Base-by-base conservation (phyloP, 345 rosid genomes). In the Heritiera fomes region DNA sequence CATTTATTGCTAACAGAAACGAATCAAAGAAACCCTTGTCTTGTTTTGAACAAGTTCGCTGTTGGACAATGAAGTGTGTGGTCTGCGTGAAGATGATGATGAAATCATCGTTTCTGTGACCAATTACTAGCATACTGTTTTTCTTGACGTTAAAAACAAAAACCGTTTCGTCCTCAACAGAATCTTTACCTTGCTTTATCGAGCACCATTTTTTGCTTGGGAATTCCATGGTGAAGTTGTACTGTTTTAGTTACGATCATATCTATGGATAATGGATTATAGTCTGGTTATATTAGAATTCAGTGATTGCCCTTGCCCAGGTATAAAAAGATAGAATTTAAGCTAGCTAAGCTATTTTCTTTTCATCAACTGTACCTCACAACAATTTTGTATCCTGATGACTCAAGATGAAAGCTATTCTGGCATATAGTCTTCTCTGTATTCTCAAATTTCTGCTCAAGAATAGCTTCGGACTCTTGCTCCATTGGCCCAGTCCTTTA, bases 31-130 rank as follows among this genome's bases (percentile, higher is more conserved):
- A 61, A 61, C 65, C 7, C 40, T 34, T 23, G 28, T 23, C 28
- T 7, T 23, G 2, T 23, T 23, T 11, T 28, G 28, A 23, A 23
- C 28, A 23, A 23, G 28, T 23, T 23, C 28, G 28, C 28, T 23
- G 28, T 23, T 23, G 73, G 55, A 68, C 38, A 68, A 68, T 68
- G 55, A 23, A 46, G 73, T 5, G n/a, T 71, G 75, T 8, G 30
- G 61, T 32, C 20, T 49, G 43, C 59, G 4, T 40, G 43, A 40
- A 5, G 43, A 47, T 49, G 74, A 70, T 28, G 34, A 49, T 70
- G 75, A 71, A 46, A 50, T 50, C 60, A 50, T 52, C 17, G 46
- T 71, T 52, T 32, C 61, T 52, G 11, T 71, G 11, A 61, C 38
- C 15, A 7, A 59, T 60, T 28, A 60, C 28, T 5, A 10, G 38